Percentiles rank a stretch among this genome's conserved stretches.
Conservation (phyloP, 1,139 yeast species). For the Kurtzmaniella quercitrusa region DNA sequence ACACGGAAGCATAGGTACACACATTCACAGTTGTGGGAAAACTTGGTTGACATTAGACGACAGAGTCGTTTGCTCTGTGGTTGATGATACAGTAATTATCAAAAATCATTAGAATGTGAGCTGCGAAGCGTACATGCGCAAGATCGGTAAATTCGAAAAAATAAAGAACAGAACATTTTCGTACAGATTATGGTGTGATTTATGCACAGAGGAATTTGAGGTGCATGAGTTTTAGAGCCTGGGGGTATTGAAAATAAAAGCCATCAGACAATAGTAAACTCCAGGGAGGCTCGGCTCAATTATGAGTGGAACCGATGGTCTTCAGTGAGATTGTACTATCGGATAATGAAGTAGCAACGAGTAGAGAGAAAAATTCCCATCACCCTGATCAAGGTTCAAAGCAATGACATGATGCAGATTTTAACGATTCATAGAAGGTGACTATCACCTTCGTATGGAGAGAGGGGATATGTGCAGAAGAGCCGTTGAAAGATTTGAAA, state of each 20-base stretch:
- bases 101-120: background rate
- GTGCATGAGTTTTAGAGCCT: background rate
- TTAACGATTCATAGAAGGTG: background rate
- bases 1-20: too few species aligned
- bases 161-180: background rate
- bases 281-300: too few species aligned
- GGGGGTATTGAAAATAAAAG: background rate
- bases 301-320: too few species aligned
- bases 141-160: constrained; percentile 1
- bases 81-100: background rate
- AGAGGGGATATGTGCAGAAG: background rate
- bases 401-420: too few species aligned
- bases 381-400: too few species aligned
- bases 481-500: background rate
- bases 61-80: background rate
- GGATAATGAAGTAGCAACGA: too few species aligned
- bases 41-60: too few species aligned
- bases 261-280: background rate
- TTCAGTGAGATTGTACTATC: too few species aligned
- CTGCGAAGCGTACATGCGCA: background rate
- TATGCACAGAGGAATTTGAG: background rate
- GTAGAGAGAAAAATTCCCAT: too few species aligned
- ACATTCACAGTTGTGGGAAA: too few species aligned
- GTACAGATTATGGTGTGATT: background rate
- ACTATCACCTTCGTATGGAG: background rate